Evolutionary conservation across 805 yeast genomes (phyloP), one percentile per base, ranked within the genome.

Genomic region (Ogataea neopini): DNA sequence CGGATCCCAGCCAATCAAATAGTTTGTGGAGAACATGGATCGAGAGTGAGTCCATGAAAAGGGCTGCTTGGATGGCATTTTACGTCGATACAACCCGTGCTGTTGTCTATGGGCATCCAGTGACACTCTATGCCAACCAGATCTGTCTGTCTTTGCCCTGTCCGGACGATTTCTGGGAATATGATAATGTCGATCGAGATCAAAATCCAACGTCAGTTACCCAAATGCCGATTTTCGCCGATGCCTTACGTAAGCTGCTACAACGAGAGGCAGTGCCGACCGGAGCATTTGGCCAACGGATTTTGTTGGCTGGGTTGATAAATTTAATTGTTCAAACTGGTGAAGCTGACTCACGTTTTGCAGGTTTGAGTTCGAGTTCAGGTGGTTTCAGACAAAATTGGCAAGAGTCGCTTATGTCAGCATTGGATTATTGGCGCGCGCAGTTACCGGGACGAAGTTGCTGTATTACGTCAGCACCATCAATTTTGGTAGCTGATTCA

Each of bases 1-100:
- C 68, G 3, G 62, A 58, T 47, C 38, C 58, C 6, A 53, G 57
- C 44, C 51, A 50, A 40, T 49, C 57, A 15, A 48, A 43, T 23
- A 49, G 53, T 29, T 30, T 56, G 59, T 73, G 78, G 76, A 55
- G 73, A 62, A 71, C 74, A 43, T 87, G 95, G 94, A 83, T 86
- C 15, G 87, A 85, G 43, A 78, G 80, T 43, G 96, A 87, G 60
- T 76, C 82, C 40, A 72, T 85, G 73, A 87, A 87, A 60, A 67
- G 96, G 46, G 75, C 83, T 1, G 86, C 91, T 0, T 76, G 84
- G 52, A 77, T 85, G 78, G 87, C 91, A 1, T 88, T 87, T 58
- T 83, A 83, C 58, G 66, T 84, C 44, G 96, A 87, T 62, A 79
- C 84, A 0, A 73, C 82, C 2, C 90, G 87, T 68, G 84, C 88